A percentile compares a stretch with the other conserved stretches of the same genome.
phyloP scores from a whole-genome alignment of 164 flowering plant species.

The Platanus orientalis region DNA sequence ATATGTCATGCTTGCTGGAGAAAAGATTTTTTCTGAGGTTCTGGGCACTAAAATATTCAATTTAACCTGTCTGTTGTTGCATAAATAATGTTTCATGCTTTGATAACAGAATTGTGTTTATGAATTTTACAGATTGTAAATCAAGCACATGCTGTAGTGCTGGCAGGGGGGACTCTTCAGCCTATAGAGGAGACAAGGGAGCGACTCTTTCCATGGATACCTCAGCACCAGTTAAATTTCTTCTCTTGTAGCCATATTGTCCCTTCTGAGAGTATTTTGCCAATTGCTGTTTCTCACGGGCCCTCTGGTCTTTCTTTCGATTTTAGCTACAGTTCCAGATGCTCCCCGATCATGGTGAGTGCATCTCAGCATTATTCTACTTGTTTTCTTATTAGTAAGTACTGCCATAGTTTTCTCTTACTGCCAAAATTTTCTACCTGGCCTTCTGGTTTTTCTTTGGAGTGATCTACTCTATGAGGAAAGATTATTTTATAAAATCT shows the following conservation, averaged over 20 bases:
- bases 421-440: too few relatives aligned
- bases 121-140: slow-evolving; percentile 47
- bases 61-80: background rate
- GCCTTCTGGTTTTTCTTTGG: too few relatives aligned
- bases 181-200: slow-evolving; percentile 91
- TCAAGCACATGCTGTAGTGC: slow-evolving; percentile 87
- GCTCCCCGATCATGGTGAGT: slow-evolving; percentile 65
- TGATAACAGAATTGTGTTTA: background rate
- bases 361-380: background rate
- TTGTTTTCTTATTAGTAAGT: background rate
- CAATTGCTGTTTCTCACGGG: slow-evolving; percentile 77
- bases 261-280: slow-evolving; percentile 83
- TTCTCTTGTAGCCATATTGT: slow-evolving; percentile 90
- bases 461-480: too few relatives aligned
- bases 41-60: slow-evolving; percentile 4
- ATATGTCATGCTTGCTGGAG: slow-evolving; percentile 95
- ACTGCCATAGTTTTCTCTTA: too few relatives aligned
- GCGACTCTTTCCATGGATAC: slow-evolving; percentile 78
- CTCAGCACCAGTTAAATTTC: slow-evolving; percentile 54
- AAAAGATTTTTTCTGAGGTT: slow-evolving; percentile 92
- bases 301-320: slow-evolving; percentile 87
- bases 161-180: slow-evolving; percentile 96
- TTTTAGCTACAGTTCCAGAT: slow-evolving; percentile 77
- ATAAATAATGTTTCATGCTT: background rate
- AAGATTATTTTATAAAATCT: too few relatives aligned